Conservation (phyloP, 2,329 filamentous ascomycete genomes). For the Malbranchea zuffiana region DNA sequence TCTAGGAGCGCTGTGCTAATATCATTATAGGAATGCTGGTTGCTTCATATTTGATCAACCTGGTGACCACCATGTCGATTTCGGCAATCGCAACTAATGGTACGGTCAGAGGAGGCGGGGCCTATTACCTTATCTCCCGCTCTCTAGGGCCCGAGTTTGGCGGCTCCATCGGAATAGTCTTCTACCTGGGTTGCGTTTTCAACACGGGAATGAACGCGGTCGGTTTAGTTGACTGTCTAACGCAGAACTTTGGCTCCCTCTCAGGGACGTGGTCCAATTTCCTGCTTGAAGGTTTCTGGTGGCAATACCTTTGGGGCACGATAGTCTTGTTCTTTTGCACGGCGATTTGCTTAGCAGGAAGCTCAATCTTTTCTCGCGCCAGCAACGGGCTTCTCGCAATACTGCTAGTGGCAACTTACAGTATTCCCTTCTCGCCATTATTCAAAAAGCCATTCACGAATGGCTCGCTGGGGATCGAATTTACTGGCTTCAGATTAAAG, state of each 20-base stretch:
- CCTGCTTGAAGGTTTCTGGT: constrained; percentile 64
- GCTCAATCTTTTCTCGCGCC: constrained; percentile 65
- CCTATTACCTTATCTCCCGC: constrained; percentile 80
- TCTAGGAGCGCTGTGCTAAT: constrained; percentile 16
- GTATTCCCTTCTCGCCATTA: constrained; percentile 69
- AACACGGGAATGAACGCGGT: constrained; percentile 83
- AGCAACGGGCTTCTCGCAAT: constrained; percentile 66
- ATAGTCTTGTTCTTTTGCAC: constrained; percentile 61
- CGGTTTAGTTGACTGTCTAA: constrained; percentile 71
- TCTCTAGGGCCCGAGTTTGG: constrained; percentile 81
- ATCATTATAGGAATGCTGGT: constrained; percentile 52
- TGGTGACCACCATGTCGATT: constrained; percentile 75
- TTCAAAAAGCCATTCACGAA: constrained; percentile 58
- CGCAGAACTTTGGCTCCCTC: constrained; percentile 56
- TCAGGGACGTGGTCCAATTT: constrained; percentile 48
- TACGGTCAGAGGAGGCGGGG: constrained; percentile 75
- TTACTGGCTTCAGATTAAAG: constrained; percentile 61
- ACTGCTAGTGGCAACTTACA: constrained; percentile 61
- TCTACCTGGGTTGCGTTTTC: constrained; percentile 80
- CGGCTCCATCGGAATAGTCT: constrained; percentile 75
- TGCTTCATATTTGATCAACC: constrained; percentile 65
- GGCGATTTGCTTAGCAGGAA: constrained; percentile 65
- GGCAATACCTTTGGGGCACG: constrained; percentile 64
- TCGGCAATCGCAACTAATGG: constrained; percentile 86
- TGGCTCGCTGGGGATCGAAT: constrained; percentile 53